Evolutionary conservation across 805 yeast genomes (phyloP), one percentile per base, ranked within the genome.

Genomic region (Pichia insulana): DNA sequence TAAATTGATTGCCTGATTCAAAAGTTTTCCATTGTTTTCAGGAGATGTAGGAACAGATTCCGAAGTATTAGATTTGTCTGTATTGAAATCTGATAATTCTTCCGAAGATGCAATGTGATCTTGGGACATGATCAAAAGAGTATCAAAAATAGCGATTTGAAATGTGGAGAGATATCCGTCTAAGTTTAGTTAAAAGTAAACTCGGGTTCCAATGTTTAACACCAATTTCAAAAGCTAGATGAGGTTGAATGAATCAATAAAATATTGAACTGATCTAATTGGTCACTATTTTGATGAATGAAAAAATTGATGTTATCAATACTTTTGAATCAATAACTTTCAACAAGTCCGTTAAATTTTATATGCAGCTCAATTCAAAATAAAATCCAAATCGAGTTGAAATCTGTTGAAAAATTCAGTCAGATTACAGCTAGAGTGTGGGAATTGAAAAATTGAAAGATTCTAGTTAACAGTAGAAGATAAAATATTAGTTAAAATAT

Each of bases 1-100:
- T 18, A n/a, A 7, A 28, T 25, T 65, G 16, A 74, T 70, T 11
- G 71, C 59, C 16, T 75, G 68, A 36, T 72, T 59, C 19, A 68
- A 69, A 45, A 59, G 57, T 50, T 63, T 56, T 28, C 56, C 63
- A 43, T 56, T 56, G 35, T 54, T 55, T 42, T 53, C 49, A 3
- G 68, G 67, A 10, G 65, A 61, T 16, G 53, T 55, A 10, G 60
- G 59, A 37, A 46, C 44, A 26, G 52, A 44, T 11, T 44, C 53
- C 26, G 41, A 26, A n/a, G 45, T 36, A 10, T 32, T 30, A 18
- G 39, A 17, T 36, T 45, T 45, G 13, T 45, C 48, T 19, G 27
- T 39, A 22, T 47, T 45, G 31, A 48, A 50, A 37, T 51, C 53
- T 9, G 53, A 49, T 16, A 42, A 41, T 34, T 48, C 51, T 34